Evolutionary conservation across 768 basidiomycete genomes (phyloP), one percentile per base, ranked within the genome.

Genomic region (Auriscalpium vulgare): DNA sequence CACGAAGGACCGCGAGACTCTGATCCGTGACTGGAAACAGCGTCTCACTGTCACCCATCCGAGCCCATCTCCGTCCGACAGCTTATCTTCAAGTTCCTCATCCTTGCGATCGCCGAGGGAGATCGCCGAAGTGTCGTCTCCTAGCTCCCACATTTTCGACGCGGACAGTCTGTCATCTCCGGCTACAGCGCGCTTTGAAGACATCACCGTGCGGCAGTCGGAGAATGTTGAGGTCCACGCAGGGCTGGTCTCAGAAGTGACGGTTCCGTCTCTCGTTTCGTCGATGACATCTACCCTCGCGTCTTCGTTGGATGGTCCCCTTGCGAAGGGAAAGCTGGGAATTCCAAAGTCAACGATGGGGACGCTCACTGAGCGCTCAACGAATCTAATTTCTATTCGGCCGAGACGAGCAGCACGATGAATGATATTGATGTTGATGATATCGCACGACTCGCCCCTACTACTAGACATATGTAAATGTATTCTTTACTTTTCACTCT

Each of bases 1-100:
- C 56, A 89, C 88, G 7, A 73, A 80, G 58, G 75, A 71, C 55
- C 80, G 91, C 29, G 81, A 85, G 4, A 72, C 74, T 7, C 68
- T 93, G 34, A 62, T 94, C 48, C 72, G 74, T 45, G 70, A 73
- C 38, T 80, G 80, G 66, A 71, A 71, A 50, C 69, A 53, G 43
- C 52, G 44, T 13, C n/a, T n/a, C 50, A 53, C 29, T 53, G 56
- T n/a, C 59, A 53, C 47, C 17, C 47, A 3, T 48, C 21, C 57
- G 58, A n/a, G 50, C 54, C 37, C 53, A 59, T 29, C 40, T 43
- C 40, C 40, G 3, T 2, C 17, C 40, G 14, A 50, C n/a, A 38
- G 50, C 16, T 14, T 17, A 43, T 14, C 40, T 4, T 29, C 29
- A 29, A 29, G 29, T 29, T 29, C 29, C 29, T 29, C 29, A 7